Evolutionary conservation across 2,329 filamentous ascomycete genomes (phyloP).

Genomic region (Fusarium guadeloupense): DNA sequence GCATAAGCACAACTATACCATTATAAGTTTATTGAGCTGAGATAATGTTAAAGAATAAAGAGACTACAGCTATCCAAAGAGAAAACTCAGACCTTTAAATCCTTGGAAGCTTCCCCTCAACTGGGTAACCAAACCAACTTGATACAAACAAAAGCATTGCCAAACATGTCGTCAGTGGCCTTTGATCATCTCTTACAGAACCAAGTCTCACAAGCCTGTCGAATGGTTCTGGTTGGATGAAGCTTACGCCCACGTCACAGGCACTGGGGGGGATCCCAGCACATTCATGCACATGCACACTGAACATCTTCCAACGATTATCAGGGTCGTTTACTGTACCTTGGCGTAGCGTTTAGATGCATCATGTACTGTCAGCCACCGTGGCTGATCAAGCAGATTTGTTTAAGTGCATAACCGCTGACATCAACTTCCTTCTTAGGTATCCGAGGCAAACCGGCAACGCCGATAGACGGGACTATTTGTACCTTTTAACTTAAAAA

Average conservation of each 20-base stretch:
- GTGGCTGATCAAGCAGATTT: neutral
- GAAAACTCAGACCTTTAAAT: conserved; percentile 15
- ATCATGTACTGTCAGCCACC: conserved; percentile 7
- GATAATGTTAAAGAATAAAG: neutral
- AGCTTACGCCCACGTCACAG: conserved; percentile 37
- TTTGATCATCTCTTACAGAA: conserved; percentile 26
- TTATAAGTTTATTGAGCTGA: conserved; percentile 9
- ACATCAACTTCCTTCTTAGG: conserved; percentile 19
- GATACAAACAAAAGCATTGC: conserved; percentile 20
- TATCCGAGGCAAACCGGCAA: conserved; percentile 40
- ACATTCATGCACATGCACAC: neutral
- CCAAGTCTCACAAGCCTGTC: conserved; percentile 24
- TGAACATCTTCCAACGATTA: neutral
- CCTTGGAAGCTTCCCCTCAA: neutral
- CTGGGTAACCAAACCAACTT: neutral
- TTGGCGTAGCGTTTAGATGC: too few relatives aligned
- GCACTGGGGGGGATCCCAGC: conserved; percentile 16
- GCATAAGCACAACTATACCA: conserved; percentile 17
- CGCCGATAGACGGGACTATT: conserved; percentile 15
- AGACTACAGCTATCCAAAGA: neutral
- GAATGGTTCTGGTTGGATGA: conserved; percentile 29
- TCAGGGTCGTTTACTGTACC: neutral
- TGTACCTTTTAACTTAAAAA: conserved; percentile 21
- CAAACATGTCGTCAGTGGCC: conserved; percentile 36
- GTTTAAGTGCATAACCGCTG: conserved; percentile 36